Evolutionary conservation across 768 basidiomycete genomes (phyloP), one percentile per base, ranked within the genome.

Genomic region (Lactarius hengduanensis): DNA sequence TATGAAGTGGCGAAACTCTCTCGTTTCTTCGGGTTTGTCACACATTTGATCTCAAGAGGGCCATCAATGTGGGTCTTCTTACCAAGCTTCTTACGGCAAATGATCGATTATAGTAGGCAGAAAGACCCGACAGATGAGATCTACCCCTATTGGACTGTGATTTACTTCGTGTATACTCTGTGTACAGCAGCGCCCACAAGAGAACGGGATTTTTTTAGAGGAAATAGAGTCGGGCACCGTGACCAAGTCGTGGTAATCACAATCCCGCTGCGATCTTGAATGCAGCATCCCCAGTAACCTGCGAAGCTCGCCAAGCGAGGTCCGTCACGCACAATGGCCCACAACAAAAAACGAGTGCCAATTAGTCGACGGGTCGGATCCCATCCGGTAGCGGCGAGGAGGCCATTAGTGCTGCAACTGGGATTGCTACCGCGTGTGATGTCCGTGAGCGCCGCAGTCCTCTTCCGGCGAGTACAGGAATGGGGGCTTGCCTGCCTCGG

Each of bases 391-490:
- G 18, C 15, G 6, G 65, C 62, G 26, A 59, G 57, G 61, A 72
- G 68, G 16, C 62, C 65, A 32, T 41, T 64, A 38, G 28, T 6
- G 4, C 20, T 56, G 59, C 68, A 71, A 10, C 65, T 61, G 36
- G 20, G 66, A 57, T 41, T 67, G 61, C 58, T 72, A 15, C 77
- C 78, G 18, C 58, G 64, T 4, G 74, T 77, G 69, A 79, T 75
- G 62, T 78, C 77, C 59, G 68, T 77, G 61, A 78, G 66, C 22
- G 75, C 75, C n/a, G 22, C 10, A 13, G 30, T 43, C 55, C n/a
- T 72, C 57, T 6, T 67, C 71, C 13, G 53, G 61, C 41, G 69
- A 47, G 63, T 78, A 78, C 64, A 78, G 64, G 73, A 74, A 77
- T 54, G 45, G 71, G 65, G 69, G 55, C 62, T 73, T 72, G 30